These are phyloP conservation scores for Apiospora pterosperma DNA, from an alignment of 2,329 filamentous ascomycete genomes.

Conservation along the genomic window DNA sequence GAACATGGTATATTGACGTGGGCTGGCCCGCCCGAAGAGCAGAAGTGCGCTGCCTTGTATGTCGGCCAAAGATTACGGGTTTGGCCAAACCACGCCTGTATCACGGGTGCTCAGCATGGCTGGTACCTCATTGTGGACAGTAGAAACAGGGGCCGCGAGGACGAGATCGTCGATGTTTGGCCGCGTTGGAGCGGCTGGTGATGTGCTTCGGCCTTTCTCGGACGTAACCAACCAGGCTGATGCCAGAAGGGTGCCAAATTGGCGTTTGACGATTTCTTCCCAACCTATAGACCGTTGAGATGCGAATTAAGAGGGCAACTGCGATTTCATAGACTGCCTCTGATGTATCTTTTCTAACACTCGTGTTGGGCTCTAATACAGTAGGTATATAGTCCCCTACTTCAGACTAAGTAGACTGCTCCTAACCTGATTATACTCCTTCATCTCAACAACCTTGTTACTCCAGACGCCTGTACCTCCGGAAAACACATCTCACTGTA, in stretches of 20 bases:
- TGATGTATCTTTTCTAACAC: neutral
- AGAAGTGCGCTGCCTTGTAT: constrained; percentile 43
- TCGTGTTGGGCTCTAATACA: neutral
- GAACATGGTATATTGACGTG: constrained; percentile 74
- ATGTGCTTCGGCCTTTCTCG: constrained; percentile 9
- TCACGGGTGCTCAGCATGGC: constrained; percentile 66
- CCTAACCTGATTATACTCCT: neutral
- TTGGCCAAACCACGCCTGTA: constrained; percentile 81
- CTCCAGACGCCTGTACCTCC: neutral
- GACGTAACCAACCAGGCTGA: neutral
- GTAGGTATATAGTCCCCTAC: neutral
- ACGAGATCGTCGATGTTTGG: constrained; percentile 74
- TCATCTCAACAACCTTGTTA: neutral
- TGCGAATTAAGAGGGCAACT: neutral
- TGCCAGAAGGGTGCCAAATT: neutral
- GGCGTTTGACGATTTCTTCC: neutral
- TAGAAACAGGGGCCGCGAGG: constrained; percentile 45
- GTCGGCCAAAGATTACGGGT: constrained; percentile 67
- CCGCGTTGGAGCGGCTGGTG: constrained; percentile 68
- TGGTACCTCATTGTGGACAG: constrained; percentile 75
- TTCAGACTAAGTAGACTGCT: neutral
- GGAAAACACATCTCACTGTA: neutral
- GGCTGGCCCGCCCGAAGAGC: constrained; percentile 41
- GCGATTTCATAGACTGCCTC: neutral
- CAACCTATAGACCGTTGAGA: neutral